Evolutionary conservation across 2,329 filamentous ascomycete genomes (phyloP), one percentile per base, ranked within the genome.

Genomic region (Penicillium palitans): DNA sequence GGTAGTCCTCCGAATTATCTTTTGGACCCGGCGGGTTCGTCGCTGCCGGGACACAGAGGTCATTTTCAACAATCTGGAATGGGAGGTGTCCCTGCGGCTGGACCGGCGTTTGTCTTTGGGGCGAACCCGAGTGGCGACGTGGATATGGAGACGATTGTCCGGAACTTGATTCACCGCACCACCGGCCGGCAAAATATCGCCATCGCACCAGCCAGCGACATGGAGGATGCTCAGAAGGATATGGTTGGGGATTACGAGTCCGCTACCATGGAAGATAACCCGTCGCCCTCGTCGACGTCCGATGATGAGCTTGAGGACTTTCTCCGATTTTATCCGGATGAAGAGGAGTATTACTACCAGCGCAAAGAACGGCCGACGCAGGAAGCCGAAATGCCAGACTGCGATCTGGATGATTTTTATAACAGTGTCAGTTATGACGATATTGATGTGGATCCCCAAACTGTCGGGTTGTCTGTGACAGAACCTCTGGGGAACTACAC

Each of bases 391-490:
- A 61, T 51, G 57, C 50, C 47, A 15, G 68, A 72, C 39, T 63
- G 70, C 19, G 66, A 74, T 39, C 61, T 68, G 21, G 71, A 71
- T 41, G 71, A 73, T 19, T 73, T 72, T 29, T 73, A 73, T 44
- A 58, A 60, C 12, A 62, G 55, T 9, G 58, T 64, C 29, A 62
- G 62, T 29, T 69, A 67, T 33, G 62, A 63, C 3, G 29, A 49
- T 21, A 52, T 59, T 41, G 49, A 61, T 55, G 12, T 60, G 60
- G 55, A 57, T 33, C 37, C 61, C 15, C 58, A 60, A n/a, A 40
- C 24, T 2, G 45, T 54, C 24, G 57, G 27, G 2, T 37, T 52
- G 10, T 35, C 62, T 6, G 37, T 50, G 1, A 25, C 19, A 6
- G 62, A 54, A 24, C 52, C 57, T 12, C 25, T 58, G 12, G 67